Base-by-base conservation (phyloP, 2,329 filamentous ascomycete species). In the Sclerotinia spermophila region DNA sequence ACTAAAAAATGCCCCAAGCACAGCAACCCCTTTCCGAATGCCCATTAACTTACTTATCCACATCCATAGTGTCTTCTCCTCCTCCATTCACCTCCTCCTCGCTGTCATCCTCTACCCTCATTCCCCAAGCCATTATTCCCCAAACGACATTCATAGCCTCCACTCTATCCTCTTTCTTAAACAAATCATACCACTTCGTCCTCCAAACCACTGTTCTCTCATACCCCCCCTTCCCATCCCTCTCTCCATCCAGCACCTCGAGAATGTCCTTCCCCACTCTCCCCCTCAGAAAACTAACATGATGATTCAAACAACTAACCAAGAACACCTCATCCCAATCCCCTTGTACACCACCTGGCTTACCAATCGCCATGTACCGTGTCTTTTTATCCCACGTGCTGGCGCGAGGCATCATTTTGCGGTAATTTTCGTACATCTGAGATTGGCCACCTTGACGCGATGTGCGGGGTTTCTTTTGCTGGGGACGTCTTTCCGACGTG, bases 311-410 rank as follows among this genome's bases (percentile, higher is more conserved):
- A 6, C 83, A 84, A 78, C 86, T 89, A 55, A 90, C 77, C 55
- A 90, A 81, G 73, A 89, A 90, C 2, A 90, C 81, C 74, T 90
- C 88, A 73, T 90, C 88, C 75, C 85, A 85, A 45, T 90, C 88
- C 75, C 85, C 85, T 42, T 81, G 81, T 2, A 79, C 81, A 2
- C 84, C 84, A 1, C 75, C 75, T 17, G 79, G 77, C 73, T 84
- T 85, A 7, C 88, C 88, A 71, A 90, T 86, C 33, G 87, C 83
- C 72, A 82, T 79, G 76, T 90, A 90, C 45, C 83, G 82, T 42
- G 85, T 83, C 79, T 88, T 89, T 71, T 82, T 82, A 76, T 90
- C 88, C 88, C 88, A 90, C 33, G 83, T 85, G 10, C 83, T 80
- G 15, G 85, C 79, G 0, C 88, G 88, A 13, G 85, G 86, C 2